Evolutionary conservation across 1,139 yeast species (phyloP), one percentile per base, ranked within the genome.

Genomic region (Protomyces inouyei): DNA sequence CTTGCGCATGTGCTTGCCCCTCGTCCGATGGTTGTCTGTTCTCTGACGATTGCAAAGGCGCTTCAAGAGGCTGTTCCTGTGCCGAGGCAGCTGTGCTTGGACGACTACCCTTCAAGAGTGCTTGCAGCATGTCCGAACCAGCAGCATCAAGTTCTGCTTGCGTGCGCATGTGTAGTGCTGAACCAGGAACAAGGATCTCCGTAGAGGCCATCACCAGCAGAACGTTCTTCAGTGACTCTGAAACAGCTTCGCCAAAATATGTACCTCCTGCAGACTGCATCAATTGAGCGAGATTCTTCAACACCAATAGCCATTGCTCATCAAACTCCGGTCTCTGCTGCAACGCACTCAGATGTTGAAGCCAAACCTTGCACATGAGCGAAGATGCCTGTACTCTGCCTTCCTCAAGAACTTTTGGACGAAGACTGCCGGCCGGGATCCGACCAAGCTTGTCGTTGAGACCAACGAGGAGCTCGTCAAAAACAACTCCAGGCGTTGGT

Each of bases 361-460:
- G 76, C 71, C 88, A 88, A 2, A 87, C 83, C 72, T 87, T 88
- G 67, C 95, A 85, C 14, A 87, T 78, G 57, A 89, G 75, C 12
- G 85, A 80, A 64, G 93, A 79, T 0, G 87, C 83, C 67, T 87
- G 91, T 57, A 81, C 77, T 66, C 88, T 86, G 0, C 45, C 52
- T 38, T 59, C 63, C 52, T 52, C 57, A 4, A 43, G 48, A 21
- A 43, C 48, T 16, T 43, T 43, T 2, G 48, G 48, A 21, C 48
- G 48, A n/a, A 43, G 12, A 12, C 35, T 43, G 21, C 35, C 32
- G 8, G 35, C 10, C n/a, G 56, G 45, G 2, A 38, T 3, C 18
- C 40, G 23, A 5, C 18, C 32, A n/a, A 59, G 45, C 38, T 28
- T 59, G 32, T 59, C 63, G 28, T 38, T 37, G 21, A 59, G 35